Evolutionary conservation across 2,329 filamentous ascomycete genomes (phyloP).

Genomic region (Ophiostoma montium): DNA sequence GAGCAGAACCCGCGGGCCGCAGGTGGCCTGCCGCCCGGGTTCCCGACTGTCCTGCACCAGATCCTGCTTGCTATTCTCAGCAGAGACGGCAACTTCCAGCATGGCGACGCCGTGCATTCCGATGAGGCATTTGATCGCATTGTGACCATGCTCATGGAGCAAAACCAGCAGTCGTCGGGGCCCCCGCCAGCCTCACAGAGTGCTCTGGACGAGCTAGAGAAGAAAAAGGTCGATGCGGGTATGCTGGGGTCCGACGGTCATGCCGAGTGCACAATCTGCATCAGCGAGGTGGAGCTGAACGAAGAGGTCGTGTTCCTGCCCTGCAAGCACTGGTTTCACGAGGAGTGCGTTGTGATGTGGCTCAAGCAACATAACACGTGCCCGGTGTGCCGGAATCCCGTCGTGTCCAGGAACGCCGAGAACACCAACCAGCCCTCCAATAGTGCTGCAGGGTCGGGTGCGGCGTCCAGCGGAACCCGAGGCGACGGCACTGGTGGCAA

Average conservation of each 20-base stretch:
- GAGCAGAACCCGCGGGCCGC: conserved; percentile 7
- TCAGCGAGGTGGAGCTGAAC: conserved; percentile 63
- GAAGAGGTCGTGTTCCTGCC: conserved; percentile 66
- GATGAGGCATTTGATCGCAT: conserved; percentile 85
- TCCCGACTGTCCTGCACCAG: conserved; percentile 29
- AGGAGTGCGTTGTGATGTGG: conserved; percentile 69
- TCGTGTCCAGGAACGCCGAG: conserved; percentile 25
- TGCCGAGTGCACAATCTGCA: conserved; percentile 88
- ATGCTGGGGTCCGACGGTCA: conserved; percentile 54
- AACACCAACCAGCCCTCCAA: background rate
- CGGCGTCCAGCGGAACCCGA: background rate
- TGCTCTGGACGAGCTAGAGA: conserved; percentile 60
- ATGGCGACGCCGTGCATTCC: conserved; percentile 75
- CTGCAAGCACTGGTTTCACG: conserved; percentile 91
- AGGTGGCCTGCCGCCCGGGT: conserved; percentile 17
- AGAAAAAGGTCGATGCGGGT: conserved; percentile 52
- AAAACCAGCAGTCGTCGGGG: conserved; percentile 60
- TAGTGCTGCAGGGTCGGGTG: background rate
- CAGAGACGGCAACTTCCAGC: conserved; percentile 23
- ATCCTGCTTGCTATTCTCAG: background rate
- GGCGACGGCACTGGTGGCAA: background rate
- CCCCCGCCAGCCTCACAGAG: conserved; percentile 66
- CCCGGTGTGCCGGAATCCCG: conserved; percentile 57
- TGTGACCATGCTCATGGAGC: conserved; percentile 77
- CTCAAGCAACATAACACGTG: conserved; percentile 85